phyloP scores from a whole-genome alignment of 177 flowering plant genomes.

The Vitis hybrid region DNA sequence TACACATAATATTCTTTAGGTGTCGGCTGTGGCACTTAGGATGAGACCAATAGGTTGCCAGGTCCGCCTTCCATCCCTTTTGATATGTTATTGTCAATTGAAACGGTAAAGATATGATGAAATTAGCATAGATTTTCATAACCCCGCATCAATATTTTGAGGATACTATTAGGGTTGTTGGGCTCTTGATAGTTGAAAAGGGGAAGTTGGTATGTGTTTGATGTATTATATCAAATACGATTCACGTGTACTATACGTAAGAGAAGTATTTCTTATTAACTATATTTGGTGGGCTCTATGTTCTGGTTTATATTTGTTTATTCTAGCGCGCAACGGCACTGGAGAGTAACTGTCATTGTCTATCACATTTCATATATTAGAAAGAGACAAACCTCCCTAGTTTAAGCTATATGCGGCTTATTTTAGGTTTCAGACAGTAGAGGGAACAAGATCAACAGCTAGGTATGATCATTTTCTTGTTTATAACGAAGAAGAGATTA shows the following conservation, averaged over 20 bases:
- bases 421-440: too few species aligned
- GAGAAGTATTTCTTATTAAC: slow-evolving; percentile 10
- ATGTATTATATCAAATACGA: slow-evolving; percentile 12
- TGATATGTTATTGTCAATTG: slow-evolving; percentile 23
- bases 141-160: slow-evolving; percentile 27
- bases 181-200: slow-evolving; percentile 21
- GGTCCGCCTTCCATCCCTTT: background rate
- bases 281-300: background rate
- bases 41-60: slow-evolving; percentile 3
- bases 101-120: slow-evolving; percentile 47
- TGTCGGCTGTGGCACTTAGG: background rate
- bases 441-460: too few species aligned
- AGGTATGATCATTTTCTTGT: too few species aligned
- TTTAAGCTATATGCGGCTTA: too few species aligned
- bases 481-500: too few species aligned
- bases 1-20: too few species aligned
- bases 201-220: slow-evolving; percentile 16
- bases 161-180: slow-evolving; percentile 25
- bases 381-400: background rate
- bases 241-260: slow-evolving; percentile 39
- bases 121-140: slow-evolving; percentile 37
- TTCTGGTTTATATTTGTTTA: slow-evolving; percentile 11
- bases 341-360: slow-evolving; percentile 12
- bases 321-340: background rate
- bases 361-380: slow-evolving; percentile 3